Evolutionary conservation across 2,329 filamentous ascomycete species (phyloP), one percentile per base, ranked within the genome.

Genomic region (Aspergillus sp.): DNA sequence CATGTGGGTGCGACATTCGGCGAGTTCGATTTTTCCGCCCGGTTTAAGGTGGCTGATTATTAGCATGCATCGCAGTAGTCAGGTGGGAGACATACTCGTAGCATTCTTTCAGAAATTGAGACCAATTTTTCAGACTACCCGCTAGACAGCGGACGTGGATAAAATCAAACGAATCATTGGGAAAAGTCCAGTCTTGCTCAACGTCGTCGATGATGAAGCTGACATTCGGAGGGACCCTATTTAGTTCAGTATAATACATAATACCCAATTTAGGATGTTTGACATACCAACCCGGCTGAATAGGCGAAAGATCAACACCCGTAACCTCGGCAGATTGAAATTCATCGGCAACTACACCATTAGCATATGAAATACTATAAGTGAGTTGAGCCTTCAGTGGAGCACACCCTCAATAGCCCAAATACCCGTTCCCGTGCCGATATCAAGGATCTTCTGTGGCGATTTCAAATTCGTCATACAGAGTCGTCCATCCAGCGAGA

Each of bases 181-280:
- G 37, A 30, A 49, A 57, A 6, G 43, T 50, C 61, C 61, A 65
- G 1, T 53, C 53, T 19, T 51, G 39, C 30, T 58, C 56, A 19
- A 51, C 45, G 36, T 65, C 61, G 32, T 63, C 58, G 12, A 65
- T 52, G 11, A 61, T 51, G 37, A 65, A 64, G 11, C 48, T 37
- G 10, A 55, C 49, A 43, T 65, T 65, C 5, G 58, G 59, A n/a
- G 60, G 59, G 33, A 34, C n/a, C 33, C 33, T 34, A 11, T 34
- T 12, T 3, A 12, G 7, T 7, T 34, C 33, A 34, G 33, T 13
- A n/a, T 9, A 9, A 32, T 32, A 9, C n/a, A 32, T 32, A 32
- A 32, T 32, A n/a, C 30, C 3, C 30, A 32, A 2, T 8, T 2
- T 32, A 6, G 29, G 19, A 8, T n/a, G n/a, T n/a, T n/a, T n/a